Conservation (phyloP, 1,284 basidiomycete genomes). For the Heterobasidion irregulare region DNA sequence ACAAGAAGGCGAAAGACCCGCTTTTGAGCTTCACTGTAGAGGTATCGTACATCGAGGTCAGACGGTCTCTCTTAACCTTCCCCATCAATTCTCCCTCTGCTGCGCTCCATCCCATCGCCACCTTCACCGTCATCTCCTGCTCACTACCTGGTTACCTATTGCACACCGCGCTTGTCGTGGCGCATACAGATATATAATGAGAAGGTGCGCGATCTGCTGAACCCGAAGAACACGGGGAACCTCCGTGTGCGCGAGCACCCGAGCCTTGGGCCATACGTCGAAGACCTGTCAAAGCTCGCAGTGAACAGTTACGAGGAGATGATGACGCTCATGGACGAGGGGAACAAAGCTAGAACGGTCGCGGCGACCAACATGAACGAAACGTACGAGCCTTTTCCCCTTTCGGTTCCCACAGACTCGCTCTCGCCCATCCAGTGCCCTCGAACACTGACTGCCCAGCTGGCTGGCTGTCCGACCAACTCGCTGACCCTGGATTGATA, state of each 20-base stretch:
- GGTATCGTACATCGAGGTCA: constrained; percentile 94
- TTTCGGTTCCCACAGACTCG: not conserved
- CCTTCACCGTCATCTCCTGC: too few relatives aligned
- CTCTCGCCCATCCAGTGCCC: not conserved
- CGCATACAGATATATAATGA: constrained; percentile 87
- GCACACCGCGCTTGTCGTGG: not conserved
- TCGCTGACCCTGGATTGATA: not conserved
- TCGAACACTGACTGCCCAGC: not conserved
- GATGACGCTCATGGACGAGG: constrained; percentile 99
- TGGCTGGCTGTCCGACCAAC: too few relatives aligned
- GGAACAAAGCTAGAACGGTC: constrained; percentile 96
- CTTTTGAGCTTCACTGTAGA: constrained; percentile 84
- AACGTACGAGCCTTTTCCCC: constrained; percentile 46
- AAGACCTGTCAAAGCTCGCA: constrained; percentile 90
- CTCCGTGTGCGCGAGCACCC: constrained; percentile 96
- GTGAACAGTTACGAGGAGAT: constrained; percentile 91
- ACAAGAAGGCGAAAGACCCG: constrained; percentile 57
- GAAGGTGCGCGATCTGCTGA: constrained; percentile 95
- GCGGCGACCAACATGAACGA: constrained; percentile 99
- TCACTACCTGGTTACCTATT: too few relatives aligned
- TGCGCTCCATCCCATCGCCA: too few relatives aligned
- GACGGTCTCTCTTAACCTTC: not conserved
- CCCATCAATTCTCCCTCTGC: too few relatives aligned
- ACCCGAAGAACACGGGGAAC: constrained; percentile 95
- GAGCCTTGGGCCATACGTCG: constrained; percentile 91